A percentile compares a stretch with the other conserved stretches of the same genome.
Conservation (phyloP, 495 filamentous ascomycete genomes). For the Extremus antarcticus region DNA sequence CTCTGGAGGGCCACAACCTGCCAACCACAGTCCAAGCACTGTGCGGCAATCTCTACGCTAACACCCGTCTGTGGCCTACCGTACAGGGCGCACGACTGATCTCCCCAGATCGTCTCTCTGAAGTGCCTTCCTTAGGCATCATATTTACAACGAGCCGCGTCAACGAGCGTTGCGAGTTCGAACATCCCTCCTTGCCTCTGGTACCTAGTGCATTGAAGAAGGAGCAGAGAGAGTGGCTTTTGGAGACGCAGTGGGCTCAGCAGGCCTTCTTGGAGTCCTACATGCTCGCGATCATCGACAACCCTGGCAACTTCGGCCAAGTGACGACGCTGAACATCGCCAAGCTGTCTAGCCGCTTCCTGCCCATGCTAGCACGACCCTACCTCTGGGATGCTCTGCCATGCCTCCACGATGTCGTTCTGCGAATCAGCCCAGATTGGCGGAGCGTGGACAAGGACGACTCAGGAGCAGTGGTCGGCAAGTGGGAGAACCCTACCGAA, state of each 20-base stretch:
- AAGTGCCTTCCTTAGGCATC: too few relatives aligned
- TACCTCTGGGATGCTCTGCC: constrained; percentile 45
- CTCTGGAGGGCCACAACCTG: constrained; percentile 3
- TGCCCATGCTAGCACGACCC: constrained; percentile 33
- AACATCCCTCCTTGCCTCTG: neutral
- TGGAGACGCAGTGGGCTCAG: constrained; percentile 49
- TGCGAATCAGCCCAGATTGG: constrained; percentile 47
- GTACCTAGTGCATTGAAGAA: constrained; percentile 27
- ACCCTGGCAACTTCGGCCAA: constrained; percentile 30
- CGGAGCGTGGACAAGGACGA: constrained; percentile 33
- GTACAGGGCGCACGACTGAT: neutral
- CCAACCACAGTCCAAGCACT: constrained; percentile 1
- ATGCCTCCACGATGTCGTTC: constrained; percentile 32
- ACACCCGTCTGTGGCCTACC: constrained; percentile 8
- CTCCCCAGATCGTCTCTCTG: neutral
- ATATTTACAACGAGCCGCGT: neutral
- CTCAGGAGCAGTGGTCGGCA: constrained; percentile 30
- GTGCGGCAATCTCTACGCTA: neutral
- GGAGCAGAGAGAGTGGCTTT: constrained; percentile 46
- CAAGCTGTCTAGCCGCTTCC: constrained; percentile 40
- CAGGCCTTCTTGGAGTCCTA: constrained; percentile 47
- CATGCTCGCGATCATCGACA: constrained; percentile 42
- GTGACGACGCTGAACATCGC: constrained; percentile 41
- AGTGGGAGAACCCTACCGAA: constrained; percentile 32
- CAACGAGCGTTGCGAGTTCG: neutral